Conservation (phyloP, 805 yeast genomes). For the Maudiozyma saulgeensis region DNA sequence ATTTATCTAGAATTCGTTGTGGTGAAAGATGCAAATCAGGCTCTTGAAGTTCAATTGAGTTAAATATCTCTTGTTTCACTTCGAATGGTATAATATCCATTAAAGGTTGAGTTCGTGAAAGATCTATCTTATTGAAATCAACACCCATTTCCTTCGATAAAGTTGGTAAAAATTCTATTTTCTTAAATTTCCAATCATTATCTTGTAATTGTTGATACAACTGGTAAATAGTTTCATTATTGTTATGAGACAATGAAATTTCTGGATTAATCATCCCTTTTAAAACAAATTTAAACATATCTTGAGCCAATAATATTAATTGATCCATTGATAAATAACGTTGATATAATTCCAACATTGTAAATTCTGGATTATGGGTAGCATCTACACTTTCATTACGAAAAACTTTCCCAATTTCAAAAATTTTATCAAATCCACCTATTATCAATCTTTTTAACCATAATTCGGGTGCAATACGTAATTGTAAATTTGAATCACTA, state of each 20-base stretch:
- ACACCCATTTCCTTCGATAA: slow-evolving; percentile 15
- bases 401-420: slow-evolving; percentile 76
- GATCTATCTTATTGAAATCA: slow-evolving; percentile 24
- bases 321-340: slow-evolving; percentile 58
- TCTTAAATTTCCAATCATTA: slow-evolving; percentile 21
- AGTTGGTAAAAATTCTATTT: slow-evolving; percentile 27
- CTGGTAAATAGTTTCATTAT: background rate
- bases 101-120: slow-evolving; percentile 22
- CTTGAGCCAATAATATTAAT: slow-evolving; percentile 55
- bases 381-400: slow-evolving; percentile 90
- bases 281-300: slow-evolving; percentile 37
- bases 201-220: slow-evolving; percentile 8
- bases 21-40: slow-evolving; percentile 31
- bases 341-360: slow-evolving; percentile 82
- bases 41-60: background rate
- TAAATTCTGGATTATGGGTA: slow-evolving; percentile 91
- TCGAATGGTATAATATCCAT: slow-evolving; percentile 8
- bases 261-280: slow-evolving; percentile 13
- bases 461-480: slow-evolving; percentile 90
- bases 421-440: slow-evolving; percentile 78
- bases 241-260: too few relatives aligned
- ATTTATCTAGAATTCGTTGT: slow-evolving; percentile 52
- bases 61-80: slow-evolving; percentile 1
- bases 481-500: slow-evolving; percentile 33
- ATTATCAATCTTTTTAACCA: slow-evolving; percentile 83